Evolutionary conservation across 495 filamentous ascomycete species (phyloP), one percentile per base, ranked within the genome.

Genomic region (Penicillium malachiteum): DNA sequence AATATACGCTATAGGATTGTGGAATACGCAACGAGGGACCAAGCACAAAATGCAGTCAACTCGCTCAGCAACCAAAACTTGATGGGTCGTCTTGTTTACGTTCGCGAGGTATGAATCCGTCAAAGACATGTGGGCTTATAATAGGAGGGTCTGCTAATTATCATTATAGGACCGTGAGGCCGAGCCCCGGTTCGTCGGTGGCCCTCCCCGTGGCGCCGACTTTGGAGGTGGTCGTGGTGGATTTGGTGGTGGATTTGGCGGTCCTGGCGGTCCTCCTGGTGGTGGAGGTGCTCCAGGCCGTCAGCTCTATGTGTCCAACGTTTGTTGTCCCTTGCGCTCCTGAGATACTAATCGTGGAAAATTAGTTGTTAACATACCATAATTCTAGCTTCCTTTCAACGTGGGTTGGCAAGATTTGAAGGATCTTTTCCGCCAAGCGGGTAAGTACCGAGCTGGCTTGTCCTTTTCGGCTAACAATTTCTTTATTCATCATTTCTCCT

Each of bases 351-450:
- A 52, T 54, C 48, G 52, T 42, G 44, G 32, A 41, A n/a, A 39
- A 32, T 40, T 54, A 63, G 59, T 16, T 57, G 55, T 67, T 64
- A 53, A 64, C 55, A 56, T 26, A 33, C 59, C 73, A 63, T 71
- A 83, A 13, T 37, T 26, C 49, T 77, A 98, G 94, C 90, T 98
- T 64, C 94, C 94, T 30, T 98, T 90, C 80, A 96, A 88, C 48
- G 90, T 96, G 65, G 94, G 95, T 71, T 98, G 94, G 94, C 94
- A 98, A 80, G 94, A 98, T 73, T 76, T 98, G 69, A 98, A 98
- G 80, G 94, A 98, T 75, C 80, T 98, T 60, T 98, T 98, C 83
- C 91, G 94, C 66, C 92, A 97, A 82, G 91, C 94, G 78, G 90
- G 94, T 96, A 83, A 83, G 88, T 83, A 31, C 59, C 48, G 40